Percentiles rank a stretch among this genome's conserved stretches.
Conservation (phyloP, 2,329 filamentous ascomycete genomes). For the Beauveria australis region DNA sequence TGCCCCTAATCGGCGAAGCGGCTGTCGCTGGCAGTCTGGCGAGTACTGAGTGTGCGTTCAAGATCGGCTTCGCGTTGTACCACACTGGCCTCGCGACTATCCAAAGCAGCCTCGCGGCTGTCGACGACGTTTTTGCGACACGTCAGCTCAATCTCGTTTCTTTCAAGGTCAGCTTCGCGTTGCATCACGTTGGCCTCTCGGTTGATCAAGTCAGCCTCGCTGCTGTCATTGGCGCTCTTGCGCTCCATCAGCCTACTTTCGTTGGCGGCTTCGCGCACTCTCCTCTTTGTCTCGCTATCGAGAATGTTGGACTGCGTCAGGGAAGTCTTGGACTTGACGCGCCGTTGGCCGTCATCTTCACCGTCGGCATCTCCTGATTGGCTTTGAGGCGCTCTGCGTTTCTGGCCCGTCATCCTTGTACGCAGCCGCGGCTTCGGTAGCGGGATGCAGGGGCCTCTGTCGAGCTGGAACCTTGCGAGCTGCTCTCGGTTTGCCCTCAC, state of each 20-base stretch:
- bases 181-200: not conserved
- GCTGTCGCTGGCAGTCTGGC: no score
- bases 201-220: not conserved
- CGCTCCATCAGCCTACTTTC: no score
- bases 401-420: not conserved
- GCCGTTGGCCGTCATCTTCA: not conserved
- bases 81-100: no score
- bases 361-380: not conserved
- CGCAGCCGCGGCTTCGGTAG: not conserved
- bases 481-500: not conserved
- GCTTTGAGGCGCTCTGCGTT: not conserved
- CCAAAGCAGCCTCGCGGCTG: no score
- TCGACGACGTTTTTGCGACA: no score
- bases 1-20: no score
- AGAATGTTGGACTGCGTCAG: not conserved
- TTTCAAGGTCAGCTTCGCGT: no score
- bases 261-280: no score
- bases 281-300: no score
- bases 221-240: no score
- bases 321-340: not conserved
- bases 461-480: not conserved
- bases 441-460: not conserved
- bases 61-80: no score
- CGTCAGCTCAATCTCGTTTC: not conserved
- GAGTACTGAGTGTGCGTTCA: no score